Percentiles rank a stretch among this genome's conserved stretches.
Evolutionary conservation across 2,329 filamentous ascomycete genomes (phyloP).

Genomic region (Aquanectria penicillioides): DNA sequence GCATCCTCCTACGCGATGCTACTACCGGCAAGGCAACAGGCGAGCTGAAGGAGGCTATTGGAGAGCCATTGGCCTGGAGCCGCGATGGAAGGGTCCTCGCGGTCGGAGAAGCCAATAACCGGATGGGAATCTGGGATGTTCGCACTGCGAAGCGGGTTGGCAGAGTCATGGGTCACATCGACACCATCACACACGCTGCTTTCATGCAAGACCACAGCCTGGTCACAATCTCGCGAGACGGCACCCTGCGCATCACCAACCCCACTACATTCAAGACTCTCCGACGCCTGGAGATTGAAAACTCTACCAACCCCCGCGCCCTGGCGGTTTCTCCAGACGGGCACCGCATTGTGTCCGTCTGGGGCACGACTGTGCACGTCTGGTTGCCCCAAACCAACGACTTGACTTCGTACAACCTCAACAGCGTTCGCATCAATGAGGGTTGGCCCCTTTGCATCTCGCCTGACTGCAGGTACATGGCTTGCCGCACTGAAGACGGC

Average conservation of each 20-base stretch:
- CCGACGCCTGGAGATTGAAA: slow-evolving; percentile 48
- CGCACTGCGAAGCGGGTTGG: slow-evolving; percentile 42
- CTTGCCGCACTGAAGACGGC: slow-evolving; percentile 52
- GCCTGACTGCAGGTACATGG: slow-evolving; percentile 49
- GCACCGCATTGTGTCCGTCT: slow-evolving; percentile 48
- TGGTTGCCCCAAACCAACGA: slow-evolving; percentile 48
- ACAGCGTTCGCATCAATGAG: slow-evolving; percentile 46
- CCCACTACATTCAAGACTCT: slow-evolving; percentile 46
- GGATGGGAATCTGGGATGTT: slow-evolving; percentile 48
- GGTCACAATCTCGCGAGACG: slow-evolving; percentile 50
- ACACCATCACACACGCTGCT: slow-evolving; percentile 49
- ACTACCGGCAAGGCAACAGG: slow-evolving; percentile 43
- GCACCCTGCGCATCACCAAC: slow-evolving; percentile 50
- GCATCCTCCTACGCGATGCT: slow-evolving; percentile 45
- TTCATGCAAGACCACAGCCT: slow-evolving; percentile 46
- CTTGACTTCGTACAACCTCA: slow-evolving; percentile 49
- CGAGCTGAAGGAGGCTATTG: slow-evolving; percentile 45
- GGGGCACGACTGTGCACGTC: slow-evolving; percentile 50
- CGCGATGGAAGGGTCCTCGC: slow-evolving; percentile 44
- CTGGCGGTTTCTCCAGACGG: slow-evolving; percentile 48
- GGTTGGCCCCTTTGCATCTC: slow-evolving; percentile 55
- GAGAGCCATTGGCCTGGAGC: slow-evolving; percentile 47
- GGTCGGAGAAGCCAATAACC: slow-evolving; percentile 41
- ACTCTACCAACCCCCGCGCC: slow-evolving; percentile 43
- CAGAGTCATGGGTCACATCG: slow-evolving; percentile 48